phyloP scores from a whole-genome alignment of 108 stramenopile species.

The Pseudonitzschia delicatissima region DNA sequence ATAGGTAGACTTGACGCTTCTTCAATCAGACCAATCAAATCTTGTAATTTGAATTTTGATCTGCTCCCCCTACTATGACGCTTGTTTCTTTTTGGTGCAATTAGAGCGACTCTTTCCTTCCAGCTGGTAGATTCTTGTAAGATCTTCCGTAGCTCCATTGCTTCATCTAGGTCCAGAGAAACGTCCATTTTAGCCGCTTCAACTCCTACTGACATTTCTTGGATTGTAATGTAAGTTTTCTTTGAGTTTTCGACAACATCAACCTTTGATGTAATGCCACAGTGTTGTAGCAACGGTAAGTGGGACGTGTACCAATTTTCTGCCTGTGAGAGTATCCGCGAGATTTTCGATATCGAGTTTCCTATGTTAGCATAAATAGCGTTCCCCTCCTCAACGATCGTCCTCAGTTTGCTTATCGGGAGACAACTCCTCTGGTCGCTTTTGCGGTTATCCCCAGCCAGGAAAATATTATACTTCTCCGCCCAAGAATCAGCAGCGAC shows the following conservation, averaged over 20 bases:
- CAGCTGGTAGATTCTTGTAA: conserved; percentile 41
- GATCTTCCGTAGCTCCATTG: conserved; percentile 42
- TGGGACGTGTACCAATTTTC: conserved; percentile 64
- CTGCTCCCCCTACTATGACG: conserved; percentile 17
- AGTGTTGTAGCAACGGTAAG: conserved; percentile 35
- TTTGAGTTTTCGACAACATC: background rate
- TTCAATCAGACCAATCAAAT: conserved; percentile 50
- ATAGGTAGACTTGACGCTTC: conserved; percentile 53
- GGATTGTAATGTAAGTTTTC: background rate
- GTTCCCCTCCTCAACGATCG: conserved; percentile 52
- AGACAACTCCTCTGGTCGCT: conserved; percentile 32
- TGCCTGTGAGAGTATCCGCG: conserved; percentile 55
- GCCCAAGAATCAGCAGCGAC: conserved; percentile 62
- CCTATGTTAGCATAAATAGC: conserved; percentile 66
- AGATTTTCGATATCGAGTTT: conserved; percentile 51
- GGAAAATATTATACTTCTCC: conserved; percentile 55
- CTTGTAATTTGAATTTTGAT: conserved; percentile 37
- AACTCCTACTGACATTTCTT: conserved; percentile 35
- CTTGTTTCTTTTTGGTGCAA: conserved; percentile 43
- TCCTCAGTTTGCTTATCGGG: conserved; percentile 49
- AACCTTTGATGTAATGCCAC: conserved; percentile 23
- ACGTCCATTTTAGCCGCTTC: conserved; percentile 50
- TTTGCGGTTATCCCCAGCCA: conserved; percentile 63
- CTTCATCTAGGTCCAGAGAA: conserved; percentile 67
- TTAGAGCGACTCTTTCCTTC: conserved; percentile 39